Base-by-base conservation (phyloP, 192 early-diverging fungal genomes). In the Blastocladiella britannica region DNA sequence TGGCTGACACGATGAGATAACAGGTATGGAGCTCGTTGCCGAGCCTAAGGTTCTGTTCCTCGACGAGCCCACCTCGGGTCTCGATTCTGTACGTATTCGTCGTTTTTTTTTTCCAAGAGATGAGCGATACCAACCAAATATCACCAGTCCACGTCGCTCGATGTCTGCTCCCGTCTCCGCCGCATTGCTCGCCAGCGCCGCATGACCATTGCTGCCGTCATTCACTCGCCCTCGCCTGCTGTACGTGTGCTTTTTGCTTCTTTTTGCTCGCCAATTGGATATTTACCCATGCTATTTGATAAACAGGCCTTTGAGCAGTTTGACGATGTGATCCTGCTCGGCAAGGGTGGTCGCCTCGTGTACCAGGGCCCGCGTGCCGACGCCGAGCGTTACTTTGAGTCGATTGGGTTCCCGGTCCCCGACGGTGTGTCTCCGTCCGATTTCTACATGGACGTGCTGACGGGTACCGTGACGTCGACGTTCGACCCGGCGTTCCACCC, bases 1-100 rank as follows among this genome's bases (percentile, higher is more conserved):
- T n/a, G n/a, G n/a, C n/a, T n/a, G n/a, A n/a, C n/a, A n/a, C n/a
- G n/a, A n/a, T n/a, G n/a, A n/a, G n/a, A n/a, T n/a, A n/a, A n/a
- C n/a, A n/a, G n/a, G n/a, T n/a, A 84, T 85, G 80, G 83, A 85
- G 52, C 57, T 74, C 1, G 72, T 71, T 0, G 65, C 65, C 1
- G 63, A 77, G 51, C 82, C 82, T 5, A 71, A 67, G 43, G 70
- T 81, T 22, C 65, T 85, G 51, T 82, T 85, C 58, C 61, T 80
- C 62, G 82, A 84, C 61, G 83, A 85, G 28, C 83, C 83, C 8
- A 85, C 83, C 7, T 78, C 75, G 26, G 83, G 83, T 25, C 57
- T 85, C 26, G 83, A 85, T 62, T 70, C 77, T 37, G n/a, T n/a
- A n/a, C n/a, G n/a, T n/a, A n/a, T n/a, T n/a, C n/a, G n/a, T n/a